Base-by-base conservation (phyloP, 2,329 filamentous ascomycete species). In the Sordariomycetes sp. region DNA sequence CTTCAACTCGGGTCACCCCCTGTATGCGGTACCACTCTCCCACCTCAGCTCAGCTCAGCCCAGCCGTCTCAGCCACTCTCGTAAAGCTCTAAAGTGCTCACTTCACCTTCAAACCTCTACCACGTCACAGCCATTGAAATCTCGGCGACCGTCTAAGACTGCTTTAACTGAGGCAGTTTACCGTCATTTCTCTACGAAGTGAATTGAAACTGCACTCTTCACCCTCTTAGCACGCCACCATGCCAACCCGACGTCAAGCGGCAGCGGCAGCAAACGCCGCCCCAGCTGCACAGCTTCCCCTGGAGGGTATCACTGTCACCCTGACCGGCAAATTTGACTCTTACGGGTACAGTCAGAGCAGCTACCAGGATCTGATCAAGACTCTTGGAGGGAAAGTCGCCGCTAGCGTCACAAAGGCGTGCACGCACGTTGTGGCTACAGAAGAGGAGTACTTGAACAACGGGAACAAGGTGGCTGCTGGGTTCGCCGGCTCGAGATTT, bases 251-350 rank as follows among this genome's bases (percentile, higher is more conserved):
- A 30, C 30, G 38, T 18, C 30, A 39, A 21, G 32, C 33, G 25
- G 37, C 48, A 19, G 46, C 32, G 12, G 18, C 35, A 20, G 34
- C 24, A 28, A 27, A 25, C 15, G 37, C 35, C 17, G 24, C 39
- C 9, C 21, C 34, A 25, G 30, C 29, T 18, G 28, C 32, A 27
- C 29, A 38, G 15, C 42, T 39, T 19, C 56, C 70, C 0, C 56
- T 80, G 4, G 53, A 61, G 2, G 69, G 65, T 5, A 65, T 57
- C 43, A 58, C 58, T 6, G 59, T 85, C 29, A 70, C 68, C 16
- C 50, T 82, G 18, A 78, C 72, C 37, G 80, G 80, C 39, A 70
- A 68, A 5, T 78, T 84, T 43, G 56, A 67, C 2, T 59, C 62
- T 6, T 53, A 62, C 18, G 70, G 64, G 4, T 76, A 83, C 40